Conservation (phyloP, 1,139 yeast species). For the Insectozyma bohioensis region DNA sequence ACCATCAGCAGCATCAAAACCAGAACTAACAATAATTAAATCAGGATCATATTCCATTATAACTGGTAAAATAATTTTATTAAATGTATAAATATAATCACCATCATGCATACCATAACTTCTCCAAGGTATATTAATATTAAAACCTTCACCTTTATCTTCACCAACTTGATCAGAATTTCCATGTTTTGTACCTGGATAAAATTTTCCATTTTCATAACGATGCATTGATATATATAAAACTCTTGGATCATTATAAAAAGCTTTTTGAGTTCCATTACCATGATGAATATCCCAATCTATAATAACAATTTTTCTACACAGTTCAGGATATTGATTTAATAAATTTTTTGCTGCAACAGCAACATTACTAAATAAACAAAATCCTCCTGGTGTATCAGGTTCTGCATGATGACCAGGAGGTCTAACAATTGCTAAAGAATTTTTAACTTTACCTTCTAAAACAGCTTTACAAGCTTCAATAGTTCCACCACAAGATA, state of each 20-base stretch:
- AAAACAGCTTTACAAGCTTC: constrained; percentile 96
- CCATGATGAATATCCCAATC: constrained; percentile 99
- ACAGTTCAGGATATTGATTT: constrained; percentile 82
- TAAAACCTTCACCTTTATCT: constrained; percentile 82
- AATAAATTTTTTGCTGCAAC: constrained; percentile 91
- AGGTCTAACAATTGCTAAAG: constrained; percentile 93
- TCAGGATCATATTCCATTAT: constrained; percentile 92
- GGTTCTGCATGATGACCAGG: constrained; percentile 99
- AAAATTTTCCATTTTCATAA: constrained; percentile 87
- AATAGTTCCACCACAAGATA: constrained; percentile 95
- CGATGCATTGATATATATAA: constrained; percentile 89
- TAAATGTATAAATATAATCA: constrained; percentile 91
- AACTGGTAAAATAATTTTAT: constrained; percentile 84
- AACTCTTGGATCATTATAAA: constrained; percentile 85
- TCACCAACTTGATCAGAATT: constrained; percentile 80
- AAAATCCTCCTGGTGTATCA: constrained; percentile 94
- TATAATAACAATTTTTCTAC: constrained; percentile 74
- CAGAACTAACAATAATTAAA: constrained; percentile 87
- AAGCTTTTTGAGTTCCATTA: constrained; percentile 95
- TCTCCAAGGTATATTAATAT: constrained; percentile 93
- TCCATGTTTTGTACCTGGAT: constrained; percentile 88
- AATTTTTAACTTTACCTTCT: constrained; percentile 87
- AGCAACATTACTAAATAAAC: constrained; percentile 93
- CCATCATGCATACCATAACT: constrained; percentile 93
- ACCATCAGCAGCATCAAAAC: constrained; percentile 98